These are phyloP conservation scores for Anisodus tanguticus DNA, from an alignment of 257 asterid species.

Conservation along the genomic window DNA sequence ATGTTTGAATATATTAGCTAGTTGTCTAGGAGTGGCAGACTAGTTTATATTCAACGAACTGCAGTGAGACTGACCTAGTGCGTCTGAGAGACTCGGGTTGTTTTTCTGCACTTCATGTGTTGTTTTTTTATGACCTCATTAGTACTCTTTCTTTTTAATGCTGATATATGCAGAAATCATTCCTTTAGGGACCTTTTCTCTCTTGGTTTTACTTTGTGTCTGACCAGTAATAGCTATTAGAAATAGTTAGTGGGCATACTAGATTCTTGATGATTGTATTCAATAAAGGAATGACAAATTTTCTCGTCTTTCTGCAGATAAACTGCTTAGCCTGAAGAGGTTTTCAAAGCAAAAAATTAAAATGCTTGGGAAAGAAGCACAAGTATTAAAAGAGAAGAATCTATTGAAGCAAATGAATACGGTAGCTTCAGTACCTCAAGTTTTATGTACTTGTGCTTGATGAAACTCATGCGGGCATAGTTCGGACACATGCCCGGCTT, in stretches of 20 bases:
- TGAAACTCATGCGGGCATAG: constrained; percentile 70
- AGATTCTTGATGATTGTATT: constrained; percentile 15
- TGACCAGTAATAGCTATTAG: constrained; percentile 13
- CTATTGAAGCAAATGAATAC: constrained; percentile 57
- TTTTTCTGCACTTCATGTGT: constrained; percentile 29
- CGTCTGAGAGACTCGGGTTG: constrained; percentile 65
- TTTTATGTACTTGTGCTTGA: constrained; percentile 84
- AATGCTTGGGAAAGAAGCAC: constrained; percentile 75
- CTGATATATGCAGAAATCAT: neutral
- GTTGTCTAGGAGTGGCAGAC: constrained; percentile 76
- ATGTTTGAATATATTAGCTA: constrained; percentile 19
- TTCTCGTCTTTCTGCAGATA: constrained; percentile 53
- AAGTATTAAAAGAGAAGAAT: constrained; percentile 75
- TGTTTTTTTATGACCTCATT: neutral
- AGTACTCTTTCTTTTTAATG: constrained; percentile 23
- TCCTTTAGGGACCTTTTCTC: neutral
- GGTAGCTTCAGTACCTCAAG: constrained; percentile 69
- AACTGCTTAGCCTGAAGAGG: constrained; percentile 80
- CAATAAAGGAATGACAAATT: neutral
- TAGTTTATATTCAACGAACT: constrained; percentile 71
- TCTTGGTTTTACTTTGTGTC: constrained; percentile 22
- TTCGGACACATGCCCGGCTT: constrained; percentile 70
- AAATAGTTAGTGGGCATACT: constrained; percentile 7
- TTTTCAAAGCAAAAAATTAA: constrained; percentile 78
- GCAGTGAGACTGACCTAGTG: constrained; percentile 90